A percentile compares a stretch with the other conserved stretches of the same genome.
phyloP scores from a whole-genome alignment of 1,139 yeast genomes.

The Lodderomyces pseudojiufengensis region DNA sequence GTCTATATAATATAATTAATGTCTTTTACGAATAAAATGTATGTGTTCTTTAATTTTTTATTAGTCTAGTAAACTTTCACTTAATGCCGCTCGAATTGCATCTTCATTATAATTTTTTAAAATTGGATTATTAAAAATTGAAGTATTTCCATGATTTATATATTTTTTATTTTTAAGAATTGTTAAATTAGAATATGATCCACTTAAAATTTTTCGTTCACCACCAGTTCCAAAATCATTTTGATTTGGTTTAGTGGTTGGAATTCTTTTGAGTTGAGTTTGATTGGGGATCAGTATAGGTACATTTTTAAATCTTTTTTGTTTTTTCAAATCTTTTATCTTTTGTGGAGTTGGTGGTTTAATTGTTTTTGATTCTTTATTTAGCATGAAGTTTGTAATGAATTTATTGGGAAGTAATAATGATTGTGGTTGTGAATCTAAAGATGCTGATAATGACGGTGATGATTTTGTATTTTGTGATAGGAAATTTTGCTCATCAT shows the following conservation, averaged over 20 bases:
- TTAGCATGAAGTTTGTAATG: constrained; percentile 1
- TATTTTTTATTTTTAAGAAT: constrained; percentile 45
- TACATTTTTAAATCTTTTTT: constrained; percentile 12
- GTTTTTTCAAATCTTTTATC: constrained; percentile 17
- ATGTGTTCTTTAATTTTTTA: constrained; percentile 4
- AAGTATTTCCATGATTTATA: constrained; percentile 41
- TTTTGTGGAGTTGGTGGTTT: constrained; percentile 18
- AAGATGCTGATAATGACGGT: constrained; percentile 2
- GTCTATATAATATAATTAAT: background rate
- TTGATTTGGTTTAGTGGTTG: constrained; percentile 18
- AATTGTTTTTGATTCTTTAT: background rate
- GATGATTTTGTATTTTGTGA: background rate
- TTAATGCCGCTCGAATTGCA: constrained; percentile 35
- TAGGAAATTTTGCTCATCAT: background rate
- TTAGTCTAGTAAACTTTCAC: constrained; percentile 15
- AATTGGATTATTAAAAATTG: constrained; percentile 36
- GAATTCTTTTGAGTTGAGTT: constrained; percentile 25
- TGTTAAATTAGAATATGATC: constrained; percentile 42
- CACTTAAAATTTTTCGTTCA: constrained; percentile 26
- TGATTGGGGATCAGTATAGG: constrained; percentile 22
- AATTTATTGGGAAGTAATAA: constrained; percentile 1
- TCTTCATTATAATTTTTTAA: constrained; percentile 33
- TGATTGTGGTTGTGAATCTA: constrained; percentile 5
- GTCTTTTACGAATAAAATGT: background rate
- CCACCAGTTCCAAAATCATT: background rate